Base-by-base conservation (phyloP, 768 basidiomycete genomes). In the Fistulinella prunicolor region DNA sequence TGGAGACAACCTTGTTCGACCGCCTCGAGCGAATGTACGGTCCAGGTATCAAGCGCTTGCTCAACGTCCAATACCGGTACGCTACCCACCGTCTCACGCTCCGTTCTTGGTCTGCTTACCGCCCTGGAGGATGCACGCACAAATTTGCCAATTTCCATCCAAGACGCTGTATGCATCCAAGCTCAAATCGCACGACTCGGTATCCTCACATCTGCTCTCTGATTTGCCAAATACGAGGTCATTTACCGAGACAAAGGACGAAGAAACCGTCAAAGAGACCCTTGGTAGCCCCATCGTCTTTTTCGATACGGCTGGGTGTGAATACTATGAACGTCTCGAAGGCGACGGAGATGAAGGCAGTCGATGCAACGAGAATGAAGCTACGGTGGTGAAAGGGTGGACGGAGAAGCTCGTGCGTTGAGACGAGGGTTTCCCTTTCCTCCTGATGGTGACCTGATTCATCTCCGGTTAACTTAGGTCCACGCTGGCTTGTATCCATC, bases 311-410 rank as follows among this genome's bases (percentile, higher is more conserved):
- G 82, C 89, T 4, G 93, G 94, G 0, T 94, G 90, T 57, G 93
- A 96, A 63, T 95, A 90, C 60, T 96, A 85, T 59, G 96, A 98
- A 63, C 73, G 90, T 14, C 62, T 82, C 0, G 87, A 90, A 26
- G 85, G 78, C 0, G 85, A 85, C 47, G 73, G 76, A n/a, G 89
- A 92, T 59, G 94, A 95, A 59, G 94, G 93, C 0, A 94, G 91
- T 54, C 78, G 85, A 53, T 86, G 82, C 56, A 99, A 99, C 58
- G 94, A 95, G 70, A 98, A 99, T 59, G 96, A 99, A 60, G 93
- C 85, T 0, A 82, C 77, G 10, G 79, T 96, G 9, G 94, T 94
- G 2, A 82, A 80, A 60, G 78, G 76, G 47, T 94, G 92, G 86
- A 83, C 91, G 0, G 79, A 85, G 36, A 84, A 79, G 58, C 68